A percentile compares a stretch with the other conserved stretches of the same genome.
Conservation (phyloP, 2,329 filamentous ascomycete genomes). For the Thelonectria blattea region DNA sequence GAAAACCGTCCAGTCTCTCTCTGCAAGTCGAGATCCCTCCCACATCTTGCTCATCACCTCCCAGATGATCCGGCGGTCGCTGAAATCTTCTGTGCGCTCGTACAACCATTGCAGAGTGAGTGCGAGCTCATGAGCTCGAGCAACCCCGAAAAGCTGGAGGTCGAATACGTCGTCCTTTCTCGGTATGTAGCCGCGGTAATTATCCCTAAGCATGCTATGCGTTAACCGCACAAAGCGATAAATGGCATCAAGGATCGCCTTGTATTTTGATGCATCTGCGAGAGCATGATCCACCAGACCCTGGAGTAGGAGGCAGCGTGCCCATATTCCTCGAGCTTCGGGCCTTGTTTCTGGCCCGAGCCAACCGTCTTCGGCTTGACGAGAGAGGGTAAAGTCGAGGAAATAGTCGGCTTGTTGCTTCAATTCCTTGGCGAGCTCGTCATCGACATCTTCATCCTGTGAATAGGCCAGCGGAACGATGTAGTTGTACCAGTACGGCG, state of each 20-base stretch:
- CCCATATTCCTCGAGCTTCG: neutral
- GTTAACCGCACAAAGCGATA: neutral
- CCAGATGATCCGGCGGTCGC: neutral
- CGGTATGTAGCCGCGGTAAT: neutral
- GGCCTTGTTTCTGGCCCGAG: neutral
- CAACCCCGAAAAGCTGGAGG: neutral
- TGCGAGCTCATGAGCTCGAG: neutral
- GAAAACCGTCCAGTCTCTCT: neutral
- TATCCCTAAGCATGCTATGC: neutral
- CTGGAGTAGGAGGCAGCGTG: neutral
- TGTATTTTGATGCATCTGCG: neutral
- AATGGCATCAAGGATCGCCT: neutral
- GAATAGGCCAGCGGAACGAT: conserved; percentile 62
- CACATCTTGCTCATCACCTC: neutral
- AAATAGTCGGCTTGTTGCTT: conserved; percentile 49
- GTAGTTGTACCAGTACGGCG: conserved; percentile 67
- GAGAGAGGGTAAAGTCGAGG: neutral
- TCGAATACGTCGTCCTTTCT: neutral
- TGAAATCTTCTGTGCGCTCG: neutral
- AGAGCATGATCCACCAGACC: neutral
- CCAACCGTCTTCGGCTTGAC: neutral
- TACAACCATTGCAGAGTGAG: neutral
- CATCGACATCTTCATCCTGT: conserved; percentile 47
- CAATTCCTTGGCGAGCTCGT: conserved; percentile 18
- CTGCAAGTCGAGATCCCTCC: neutral